Base-by-base conservation (phyloP, 148 eudicot species). In the Persicaria maculosa region DNA sequence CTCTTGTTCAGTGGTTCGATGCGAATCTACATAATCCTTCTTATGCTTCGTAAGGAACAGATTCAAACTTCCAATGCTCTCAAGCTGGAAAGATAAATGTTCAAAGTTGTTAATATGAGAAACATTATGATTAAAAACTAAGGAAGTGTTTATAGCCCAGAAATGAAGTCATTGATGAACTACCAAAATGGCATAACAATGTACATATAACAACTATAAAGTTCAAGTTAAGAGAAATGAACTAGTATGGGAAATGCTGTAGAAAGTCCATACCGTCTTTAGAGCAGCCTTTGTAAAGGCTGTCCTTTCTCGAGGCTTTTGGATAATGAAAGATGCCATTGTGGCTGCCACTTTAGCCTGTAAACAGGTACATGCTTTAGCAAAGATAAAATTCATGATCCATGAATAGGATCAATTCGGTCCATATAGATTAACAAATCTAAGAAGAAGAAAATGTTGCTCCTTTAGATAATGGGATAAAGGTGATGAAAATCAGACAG, bases 1-100 rank as follows among this genome's bases (percentile, higher is more conserved):
- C 83, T 95, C 99, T 72, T 85, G 85, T 82, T 95, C 99, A 72
- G 96, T 89, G 0, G 97, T 92, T 50, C 99, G 94, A 84, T 88
- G 94, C 81, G 82, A 75, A 81, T 95, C 97, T 45, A 95, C 83
- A 82, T 95, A 95, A 83, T 92, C 99, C 76, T 89, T 90, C 88
- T 84, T 90, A 80, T 95, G 99, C 79, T 86, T 90, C 82, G 76
- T 52, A 80, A 95, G 79, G 82, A 88, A 95, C 80, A 84, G 87
- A 44, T 95, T 86, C 80, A 95, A 77, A 19, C 86, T 85, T 74
- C 85, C 88, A 81, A 92, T 89, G 83, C 92, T 91, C 72, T 92
- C 99, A 46, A 90, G 94, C 97, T 95, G 81, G 31, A 80, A 81
- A 50, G 69, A 50, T 47, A 72, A 69, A 48, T 47, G 73, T 48